These are phyloP conservation scores for Daldinia grandis DNA, from an alignment of 495 filamentous ascomycete species.

Conservation along the genomic window DNA sequence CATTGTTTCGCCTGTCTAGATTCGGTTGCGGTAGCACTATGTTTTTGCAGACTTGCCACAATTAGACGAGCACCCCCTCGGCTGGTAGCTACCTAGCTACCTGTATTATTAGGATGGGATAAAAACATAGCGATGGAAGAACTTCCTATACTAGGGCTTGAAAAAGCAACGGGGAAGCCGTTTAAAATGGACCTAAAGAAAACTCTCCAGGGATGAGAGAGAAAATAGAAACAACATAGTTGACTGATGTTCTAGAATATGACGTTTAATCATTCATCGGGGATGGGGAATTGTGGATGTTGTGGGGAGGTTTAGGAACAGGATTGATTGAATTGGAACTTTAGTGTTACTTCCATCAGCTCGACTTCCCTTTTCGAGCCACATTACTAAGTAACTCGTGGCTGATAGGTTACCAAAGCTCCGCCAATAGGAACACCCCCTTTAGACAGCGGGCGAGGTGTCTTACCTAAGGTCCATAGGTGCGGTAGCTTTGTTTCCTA, in stretches of 20 bases:
- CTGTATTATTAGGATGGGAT: neutral
- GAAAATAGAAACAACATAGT: constrained; percentile 22
- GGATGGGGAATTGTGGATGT: neutral
- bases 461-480: no score
- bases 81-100: neutral
- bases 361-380: constrained; percentile 3
- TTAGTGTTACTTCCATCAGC: no score
- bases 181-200: constrained; percentile 1
- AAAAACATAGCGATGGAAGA: neutral
- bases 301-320: neutral
- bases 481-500: neutral
- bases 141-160: neutral
- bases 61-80: constrained; percentile 9
- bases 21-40: constrained; percentile 6
- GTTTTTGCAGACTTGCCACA: neutral
- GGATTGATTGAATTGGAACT: neutral
- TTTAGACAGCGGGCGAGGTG: neutral
- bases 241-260: constrained; percentile 6
- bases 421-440: neutral
- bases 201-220: constrained; percentile 5
- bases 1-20: neutral
- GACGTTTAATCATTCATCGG: neutral
- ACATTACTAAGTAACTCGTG: constrained; percentile 16
- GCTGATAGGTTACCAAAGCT: constrained; percentile 2
- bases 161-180: neutral